Evolutionary conservation across 495 filamentous ascomycete genomes (phyloP).

Genomic region (Tirmania nivea): DNA sequence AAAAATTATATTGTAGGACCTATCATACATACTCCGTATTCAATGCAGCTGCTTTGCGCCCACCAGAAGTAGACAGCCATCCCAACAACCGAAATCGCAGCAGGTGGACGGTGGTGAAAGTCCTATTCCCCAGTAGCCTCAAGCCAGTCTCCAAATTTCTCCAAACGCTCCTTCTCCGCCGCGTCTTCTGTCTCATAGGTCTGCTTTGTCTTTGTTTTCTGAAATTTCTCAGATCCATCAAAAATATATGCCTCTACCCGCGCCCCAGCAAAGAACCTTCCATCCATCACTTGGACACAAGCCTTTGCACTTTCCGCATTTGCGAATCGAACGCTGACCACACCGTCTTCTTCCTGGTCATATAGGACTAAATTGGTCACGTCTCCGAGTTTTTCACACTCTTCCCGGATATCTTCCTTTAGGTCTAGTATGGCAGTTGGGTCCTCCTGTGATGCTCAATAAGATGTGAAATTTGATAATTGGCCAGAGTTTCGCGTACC

Average conservation of each 20-base stretch:
- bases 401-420: slow-evolving; percentile 79
- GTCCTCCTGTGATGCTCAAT: slow-evolving; percentile 38
- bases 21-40: too few species aligned
- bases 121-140: slow-evolving; percentile 7
- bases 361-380: slow-evolving; percentile 83
- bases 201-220: slow-evolving; percentile 36
- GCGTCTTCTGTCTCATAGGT: slow-evolving; percentile 23
- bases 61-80: too few species aligned
- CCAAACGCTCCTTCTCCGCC: slow-evolving; percentile 21
- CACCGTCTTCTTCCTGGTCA: slow-evolving; percentile 68
- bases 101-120: too few species aligned
- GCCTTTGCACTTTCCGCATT: slow-evolving; percentile 45
- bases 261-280: slow-evolving; percentile 53
- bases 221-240: slow-evolving; percentile 54
- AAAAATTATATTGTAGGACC: too few species aligned
- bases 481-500: slow-evolving; percentile 18
- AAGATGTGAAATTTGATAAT: not conserved
- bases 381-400: slow-evolving; percentile 65
- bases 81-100: too few species aligned
- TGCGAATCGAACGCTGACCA: slow-evolving; percentile 61
- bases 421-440: slow-evolving; percentile 68
- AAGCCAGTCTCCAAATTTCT: slow-evolving; percentile 20
- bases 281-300: slow-evolving; percentile 60
- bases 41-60: too few species aligned
- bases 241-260: slow-evolving; percentile 56